phyloP scores from a whole-genome alignment of 2,329 filamentous ascomycete species.

The Fusarium sp. region DNA sequence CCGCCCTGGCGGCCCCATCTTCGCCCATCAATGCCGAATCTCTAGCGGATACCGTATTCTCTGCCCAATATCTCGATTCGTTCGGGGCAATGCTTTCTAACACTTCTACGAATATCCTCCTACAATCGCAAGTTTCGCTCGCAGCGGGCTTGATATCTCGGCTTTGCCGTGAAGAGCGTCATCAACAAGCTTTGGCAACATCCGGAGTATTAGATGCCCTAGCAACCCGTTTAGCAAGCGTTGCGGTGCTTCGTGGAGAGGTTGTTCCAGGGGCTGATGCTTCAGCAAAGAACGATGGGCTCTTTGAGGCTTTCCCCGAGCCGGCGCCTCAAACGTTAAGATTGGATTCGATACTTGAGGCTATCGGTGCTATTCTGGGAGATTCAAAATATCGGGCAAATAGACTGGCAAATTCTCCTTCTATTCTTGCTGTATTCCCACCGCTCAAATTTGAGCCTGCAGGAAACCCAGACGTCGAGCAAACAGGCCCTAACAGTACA shows the following conservation, averaged over 20 bases:
- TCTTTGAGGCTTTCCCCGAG: slow-evolving; percentile 67
- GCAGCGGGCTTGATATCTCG: slow-evolving; percentile 64
- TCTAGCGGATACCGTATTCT: slow-evolving; percentile 74
- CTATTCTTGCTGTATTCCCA: slow-evolving; percentile 75
- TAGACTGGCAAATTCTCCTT: slow-evolving; percentile 73
- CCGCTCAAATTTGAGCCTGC: slow-evolving; percentile 61
- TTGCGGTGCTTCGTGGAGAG: slow-evolving; percentile 73
- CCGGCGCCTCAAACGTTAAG: slow-evolving; percentile 67
- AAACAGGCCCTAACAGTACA: slow-evolving; percentile 59
- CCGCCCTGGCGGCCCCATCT: slow-evolving; percentile 62
- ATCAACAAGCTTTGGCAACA: slow-evolving; percentile 77
- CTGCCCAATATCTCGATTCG: slow-evolving; percentile 66
- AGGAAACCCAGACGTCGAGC: slow-evolving; percentile 61
- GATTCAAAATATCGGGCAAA: slow-evolving; percentile 82
- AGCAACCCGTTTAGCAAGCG: slow-evolving; percentile 75
- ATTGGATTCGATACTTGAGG: slow-evolving; percentile 77
- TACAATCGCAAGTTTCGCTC: slow-evolving; percentile 70
- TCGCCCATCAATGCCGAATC: slow-evolving; percentile 57
- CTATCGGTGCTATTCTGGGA: slow-evolving; percentile 78
- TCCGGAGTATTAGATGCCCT: slow-evolving; percentile 81
- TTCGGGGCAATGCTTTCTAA: slow-evolving; percentile 73
- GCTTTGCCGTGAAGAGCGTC: slow-evolving; percentile 73
- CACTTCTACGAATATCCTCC: slow-evolving; percentile 58
- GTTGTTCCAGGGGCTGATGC: slow-evolving; percentile 72
- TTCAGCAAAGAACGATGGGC: slow-evolving; percentile 61